phyloP scores from a whole-genome alignment of 495 filamentous ascomycete species.

The Neurospora sp. region DNA sequence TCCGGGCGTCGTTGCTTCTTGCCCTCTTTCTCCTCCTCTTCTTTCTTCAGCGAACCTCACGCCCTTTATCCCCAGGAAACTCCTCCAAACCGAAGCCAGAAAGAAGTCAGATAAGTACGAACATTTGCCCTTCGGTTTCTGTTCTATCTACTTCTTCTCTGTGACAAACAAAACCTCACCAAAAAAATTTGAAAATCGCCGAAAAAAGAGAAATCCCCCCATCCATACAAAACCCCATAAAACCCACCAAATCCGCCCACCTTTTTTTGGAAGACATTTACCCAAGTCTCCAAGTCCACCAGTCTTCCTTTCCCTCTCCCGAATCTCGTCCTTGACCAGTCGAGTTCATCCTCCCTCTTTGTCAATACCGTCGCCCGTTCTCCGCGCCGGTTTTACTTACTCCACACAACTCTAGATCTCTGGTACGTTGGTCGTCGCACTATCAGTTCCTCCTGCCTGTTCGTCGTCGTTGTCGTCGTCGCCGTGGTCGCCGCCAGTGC shows the following conservation, averaged over 20 bases:
- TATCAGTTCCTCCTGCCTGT: neutral
- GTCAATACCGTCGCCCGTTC: slow-evolving; percentile 20
- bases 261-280: slow-evolving; percentile 13
- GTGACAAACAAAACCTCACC: slow-evolving; percentile 24
- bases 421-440: slow-evolving; percentile 9
- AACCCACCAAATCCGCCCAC: slow-evolving; percentile 13
- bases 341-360: slow-evolving; percentile 14
- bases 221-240: slow-evolving; percentile 21
- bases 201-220: slow-evolving; percentile 10
- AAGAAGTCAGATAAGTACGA: slow-evolving; percentile 25
- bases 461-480: neutral
- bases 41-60: slow-evolving; percentile 18
- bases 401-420: slow-evolving; percentile 4
- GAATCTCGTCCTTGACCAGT: slow-evolving; percentile 9
- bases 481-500: neutral
- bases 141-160: slow-evolving; percentile 25
- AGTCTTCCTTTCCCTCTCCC: slow-evolving; percentile 11
- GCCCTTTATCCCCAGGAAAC: slow-evolving; percentile 22
- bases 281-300: slow-evolving; percentile 7
- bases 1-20: slow-evolving; percentile 4
- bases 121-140: slow-evolving; percentile 20
- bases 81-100: slow-evolving; percentile 18
- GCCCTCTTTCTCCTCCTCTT: slow-evolving; percentile 16
- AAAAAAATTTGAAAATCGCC: slow-evolving; percentile 42
- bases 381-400: slow-evolving; percentile 9